Conservation (phyloP, 2,329 filamentous ascomycete genomes). For the Monascus ruber region DNA sequence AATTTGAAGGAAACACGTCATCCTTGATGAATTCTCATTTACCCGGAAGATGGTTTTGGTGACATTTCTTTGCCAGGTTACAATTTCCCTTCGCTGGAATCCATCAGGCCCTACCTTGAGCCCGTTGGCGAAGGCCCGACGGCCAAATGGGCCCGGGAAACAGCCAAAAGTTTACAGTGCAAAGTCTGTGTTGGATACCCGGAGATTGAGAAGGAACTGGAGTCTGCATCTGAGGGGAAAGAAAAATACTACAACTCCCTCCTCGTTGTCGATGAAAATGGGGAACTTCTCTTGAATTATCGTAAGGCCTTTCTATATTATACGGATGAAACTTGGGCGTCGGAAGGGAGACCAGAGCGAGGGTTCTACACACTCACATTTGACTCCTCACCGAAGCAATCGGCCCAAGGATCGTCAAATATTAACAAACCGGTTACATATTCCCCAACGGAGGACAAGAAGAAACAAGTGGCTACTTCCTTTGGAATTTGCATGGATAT, state of each 20-base stretch:
- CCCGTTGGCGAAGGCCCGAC: constrained; percentile 44
- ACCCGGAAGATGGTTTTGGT: not conserved
- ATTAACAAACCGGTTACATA: not conserved
- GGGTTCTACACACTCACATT: constrained; percentile 18
- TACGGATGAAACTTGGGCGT: constrained; percentile 55
- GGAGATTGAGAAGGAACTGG: constrained; percentile 29
- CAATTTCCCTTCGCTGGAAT: constrained; percentile 48
- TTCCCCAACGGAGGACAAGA: not conserved
- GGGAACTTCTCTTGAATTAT: constrained; percentile 47
- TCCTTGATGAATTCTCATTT: not conserved
- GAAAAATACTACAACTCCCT: constrained; percentile 46
- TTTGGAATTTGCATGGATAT: constrained; percentile 45
- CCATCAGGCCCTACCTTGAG: constrained; percentile 49
- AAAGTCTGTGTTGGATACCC: constrained; percentile 56
- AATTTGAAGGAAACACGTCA: too few relatives aligned
- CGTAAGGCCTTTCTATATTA: constrained; percentile 56
- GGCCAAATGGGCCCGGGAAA: constrained; percentile 46
- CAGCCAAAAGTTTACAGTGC: constrained; percentile 44
- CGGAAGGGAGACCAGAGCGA: constrained; percentile 35
- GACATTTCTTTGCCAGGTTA: constrained; percentile 36
- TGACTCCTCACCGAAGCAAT: not conserved
- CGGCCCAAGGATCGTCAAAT: not conserved
- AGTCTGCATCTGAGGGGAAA: constrained; percentile 1
- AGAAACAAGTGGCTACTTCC: constrained; percentile 26
- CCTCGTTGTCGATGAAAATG: constrained; percentile 45